phyloP scores from a whole-genome alignment of 129 eudicot genomes.

The Artemisia argyi region DNA sequence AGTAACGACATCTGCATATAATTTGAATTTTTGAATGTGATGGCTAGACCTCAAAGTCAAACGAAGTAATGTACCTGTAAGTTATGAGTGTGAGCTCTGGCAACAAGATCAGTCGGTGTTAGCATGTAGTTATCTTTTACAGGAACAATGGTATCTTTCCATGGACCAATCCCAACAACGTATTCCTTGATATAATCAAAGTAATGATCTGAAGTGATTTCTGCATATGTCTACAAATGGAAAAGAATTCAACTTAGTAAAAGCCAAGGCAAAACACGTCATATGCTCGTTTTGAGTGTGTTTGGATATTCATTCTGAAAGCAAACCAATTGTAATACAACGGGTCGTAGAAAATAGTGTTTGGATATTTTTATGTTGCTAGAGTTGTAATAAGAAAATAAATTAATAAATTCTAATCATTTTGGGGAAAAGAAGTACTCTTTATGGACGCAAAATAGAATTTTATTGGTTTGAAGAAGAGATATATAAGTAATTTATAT shows the following conservation, averaged over 20 bases:
- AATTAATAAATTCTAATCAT: too few relatives aligned
- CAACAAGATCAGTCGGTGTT: constrained; percentile 77
- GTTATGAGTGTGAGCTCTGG: constrained; percentile 79
- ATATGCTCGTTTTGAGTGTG: neutral
- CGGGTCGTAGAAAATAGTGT: too few relatives aligned
- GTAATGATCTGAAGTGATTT: constrained; percentile 86
- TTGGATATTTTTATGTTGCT: too few relatives aligned
- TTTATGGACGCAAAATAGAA: too few relatives aligned
- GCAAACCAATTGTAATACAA: too few relatives aligned
- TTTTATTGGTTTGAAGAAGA: too few relatives aligned
- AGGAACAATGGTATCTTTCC: constrained; percentile 78
- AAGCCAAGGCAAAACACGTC: neutral
- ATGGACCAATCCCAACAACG: constrained; percentile 93
- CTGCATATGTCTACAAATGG: constrained; percentile 61
- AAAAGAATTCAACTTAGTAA: constrained; percentile 3
- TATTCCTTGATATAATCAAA: constrained; percentile 77
- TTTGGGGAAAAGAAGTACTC: too few relatives aligned
- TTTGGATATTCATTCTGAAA: neutral
- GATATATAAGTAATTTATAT: too few relatives aligned
- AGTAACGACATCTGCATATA: neutral
- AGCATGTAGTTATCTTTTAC: constrained; percentile 54
- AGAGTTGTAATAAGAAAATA: too few relatives aligned
- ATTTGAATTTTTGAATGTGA: constrained; percentile 1
- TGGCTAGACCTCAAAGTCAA: constrained; percentile 27
- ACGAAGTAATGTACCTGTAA: constrained; percentile 59